These are phyloP conservation scores for Hypoxylon sp. DNA, from an alignment of 2,329 filamentous ascomycete species.

Conservation along the genomic window DNA sequence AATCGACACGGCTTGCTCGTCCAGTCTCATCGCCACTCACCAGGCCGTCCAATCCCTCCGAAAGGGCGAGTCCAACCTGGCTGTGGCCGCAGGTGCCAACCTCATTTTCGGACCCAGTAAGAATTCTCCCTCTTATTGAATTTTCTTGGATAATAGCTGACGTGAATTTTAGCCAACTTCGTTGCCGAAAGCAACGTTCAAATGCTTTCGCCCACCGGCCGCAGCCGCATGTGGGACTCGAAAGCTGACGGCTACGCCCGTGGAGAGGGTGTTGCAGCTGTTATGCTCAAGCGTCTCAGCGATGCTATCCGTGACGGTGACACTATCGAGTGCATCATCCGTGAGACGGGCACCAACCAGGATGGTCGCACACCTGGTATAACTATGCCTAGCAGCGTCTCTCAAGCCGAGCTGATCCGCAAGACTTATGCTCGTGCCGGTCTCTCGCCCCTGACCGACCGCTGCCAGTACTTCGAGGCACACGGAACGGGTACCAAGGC, in stretches of 20 bases:
- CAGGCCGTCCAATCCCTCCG: slow-evolving; percentile 46
- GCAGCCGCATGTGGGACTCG: slow-evolving; percentile 42
- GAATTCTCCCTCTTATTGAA: background rate
- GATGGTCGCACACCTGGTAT: slow-evolving; percentile 42
- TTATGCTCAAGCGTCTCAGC: slow-evolving; percentile 61
- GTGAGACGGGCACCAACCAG: slow-evolving; percentile 25
- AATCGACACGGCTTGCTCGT: slow-evolving; percentile 55
- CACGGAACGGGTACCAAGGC: slow-evolving; percentile 48
- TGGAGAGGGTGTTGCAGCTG: slow-evolving; percentile 43
- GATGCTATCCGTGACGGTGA: slow-evolving; percentile 54
- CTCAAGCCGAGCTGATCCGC: slow-evolving; percentile 43
- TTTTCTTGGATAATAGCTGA: background rate
- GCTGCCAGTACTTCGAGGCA: slow-evolving; percentile 46
- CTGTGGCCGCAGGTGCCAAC: slow-evolving; percentile 37
- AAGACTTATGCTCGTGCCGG: slow-evolving; percentile 39
- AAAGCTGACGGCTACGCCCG: slow-evolving; percentile 46
- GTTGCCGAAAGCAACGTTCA: slow-evolving; percentile 43
- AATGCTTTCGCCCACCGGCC: slow-evolving; percentile 47
- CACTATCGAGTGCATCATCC: slow-evolving; percentile 39
- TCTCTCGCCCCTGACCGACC: slow-evolving; percentile 33
- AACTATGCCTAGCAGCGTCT: slow-evolving; percentile 38
- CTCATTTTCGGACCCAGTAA: slow-evolving; percentile 36
- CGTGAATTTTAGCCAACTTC: slow-evolving; percentile 7
- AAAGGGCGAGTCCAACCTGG: slow-evolving; percentile 19
- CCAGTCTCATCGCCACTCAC: slow-evolving; percentile 52